These are phyloP conservation scores for Podaxis pistillaris DNA, from an alignment of 768 basidiomycete species.

Conservation along the genomic window DNA sequence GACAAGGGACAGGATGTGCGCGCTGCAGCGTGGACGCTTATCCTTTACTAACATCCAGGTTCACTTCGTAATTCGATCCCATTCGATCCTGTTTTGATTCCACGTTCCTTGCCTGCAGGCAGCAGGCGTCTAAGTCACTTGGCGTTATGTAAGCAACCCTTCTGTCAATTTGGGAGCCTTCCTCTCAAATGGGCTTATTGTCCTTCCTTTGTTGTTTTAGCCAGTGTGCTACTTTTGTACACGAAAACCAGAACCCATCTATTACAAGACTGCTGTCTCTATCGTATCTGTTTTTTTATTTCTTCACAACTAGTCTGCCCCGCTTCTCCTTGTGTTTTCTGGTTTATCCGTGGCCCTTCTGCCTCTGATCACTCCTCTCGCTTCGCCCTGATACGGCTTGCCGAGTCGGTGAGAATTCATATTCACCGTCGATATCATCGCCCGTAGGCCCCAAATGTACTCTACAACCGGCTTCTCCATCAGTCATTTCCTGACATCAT, in stretches of 20 bases:
- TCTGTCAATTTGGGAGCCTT: conserved; percentile 19
- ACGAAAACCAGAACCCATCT: conserved; percentile 6
- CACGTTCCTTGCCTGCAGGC: conserved; percentile 84
- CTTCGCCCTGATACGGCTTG: conserved; percentile 12
- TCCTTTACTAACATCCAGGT: conserved; percentile 42
- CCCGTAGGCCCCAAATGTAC: conserved; percentile 11
- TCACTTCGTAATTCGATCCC: conserved; percentile 41
- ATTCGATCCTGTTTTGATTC: conserved; percentile 53
- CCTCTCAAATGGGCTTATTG: conserved; percentile 25
- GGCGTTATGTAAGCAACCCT: conserved; percentile 17
- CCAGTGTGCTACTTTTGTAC: conserved; percentile 2
- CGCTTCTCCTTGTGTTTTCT: neutral
- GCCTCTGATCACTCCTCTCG: conserved; percentile 5
- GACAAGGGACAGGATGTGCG: conserved; percentile 44
- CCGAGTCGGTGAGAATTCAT: conserved; percentile 8
- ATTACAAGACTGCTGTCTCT: neutral
- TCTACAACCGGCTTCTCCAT: conserved; percentile 18
- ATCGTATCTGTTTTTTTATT: neutral
- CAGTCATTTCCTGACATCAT: conserved; percentile 19
- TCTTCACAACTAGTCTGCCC: neutral
- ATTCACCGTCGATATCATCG: conserved; percentile 16
- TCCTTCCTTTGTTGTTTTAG: conserved; percentile 15
- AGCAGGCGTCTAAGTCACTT: conserved; percentile 21
- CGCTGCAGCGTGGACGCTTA: conserved; percentile 54
- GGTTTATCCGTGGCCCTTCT: conserved; percentile 9